phyloP scores from a whole-genome alignment of 257 asterid species.

The Nicotiana obtusifolia region DNA sequence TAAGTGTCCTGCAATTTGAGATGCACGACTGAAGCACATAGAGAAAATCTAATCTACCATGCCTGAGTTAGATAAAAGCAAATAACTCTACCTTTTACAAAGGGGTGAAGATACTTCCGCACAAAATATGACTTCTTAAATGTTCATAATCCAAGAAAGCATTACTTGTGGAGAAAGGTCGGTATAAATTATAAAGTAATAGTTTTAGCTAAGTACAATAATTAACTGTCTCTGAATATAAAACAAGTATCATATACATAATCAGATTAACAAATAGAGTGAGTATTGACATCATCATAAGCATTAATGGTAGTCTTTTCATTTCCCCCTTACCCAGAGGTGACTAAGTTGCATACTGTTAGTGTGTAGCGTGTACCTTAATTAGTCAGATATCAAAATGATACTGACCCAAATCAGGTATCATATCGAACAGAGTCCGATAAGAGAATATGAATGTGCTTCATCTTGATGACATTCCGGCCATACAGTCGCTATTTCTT shows the following conservation, averaged over 20 bases:
- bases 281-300: not conserved
- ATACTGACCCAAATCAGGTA: not conserved
- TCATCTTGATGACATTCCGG: not conserved
- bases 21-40: not conserved
- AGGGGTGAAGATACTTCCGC: not conserved
- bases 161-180: not conserved
- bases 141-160: not conserved
- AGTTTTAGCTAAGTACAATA: not conserved
- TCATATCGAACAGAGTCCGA: not conserved
- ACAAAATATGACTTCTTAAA: not conserved
- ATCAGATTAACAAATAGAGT: not conserved
- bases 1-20: not conserved
- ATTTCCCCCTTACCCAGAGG: not conserved
- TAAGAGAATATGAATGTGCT: not conserved
- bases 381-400: not conserved
- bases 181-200: not conserved
- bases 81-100: not conserved
- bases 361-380: not conserved
- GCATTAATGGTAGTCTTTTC: not conserved
- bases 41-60: not conserved
- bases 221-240: not conserved
- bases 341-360: not conserved
- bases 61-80: not conserved
- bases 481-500: not conserved
- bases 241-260: not conserved